A percentile compares a stretch with the other conserved stretches of the same genome.
These are phyloP conservation scores for Nepenthes mirabilis DNA, from an alignment of 148 eudicot species.

Conservation along the genomic window DNA sequence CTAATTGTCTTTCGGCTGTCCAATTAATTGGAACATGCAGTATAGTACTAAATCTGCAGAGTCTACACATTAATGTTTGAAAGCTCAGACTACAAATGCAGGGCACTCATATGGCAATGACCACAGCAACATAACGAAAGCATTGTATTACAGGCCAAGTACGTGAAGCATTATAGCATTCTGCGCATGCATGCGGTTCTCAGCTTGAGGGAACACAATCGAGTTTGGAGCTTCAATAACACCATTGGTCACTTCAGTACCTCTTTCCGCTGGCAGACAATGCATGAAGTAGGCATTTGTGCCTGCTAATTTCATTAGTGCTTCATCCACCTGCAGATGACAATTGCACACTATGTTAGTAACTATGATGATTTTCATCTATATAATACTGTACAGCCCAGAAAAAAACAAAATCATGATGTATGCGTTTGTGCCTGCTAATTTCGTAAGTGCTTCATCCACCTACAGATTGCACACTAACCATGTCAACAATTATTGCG, in stretches of 20 bases:
- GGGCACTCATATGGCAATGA: no score
- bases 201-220: conserved; percentile 91
- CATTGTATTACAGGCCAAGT: conserved; percentile 32
- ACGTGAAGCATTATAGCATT: conserved; percentile 92
- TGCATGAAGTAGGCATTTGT: conserved; percentile 92
- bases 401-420: conserved; percentile 29
- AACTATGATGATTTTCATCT: no score
- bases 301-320: conserved; percentile 85
- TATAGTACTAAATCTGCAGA: no score
- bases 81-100: no score
- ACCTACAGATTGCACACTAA: conserved; percentile 29
- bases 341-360: no score
- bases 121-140: not conserved
- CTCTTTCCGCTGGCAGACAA: conserved; percentile 96
- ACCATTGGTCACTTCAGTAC: conserved; percentile 84
- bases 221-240: conserved; percentile 92
- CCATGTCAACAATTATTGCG: no score
- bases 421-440: conserved; percentile 86
- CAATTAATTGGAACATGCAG: no score
- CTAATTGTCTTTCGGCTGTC: no score
- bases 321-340: conserved; percentile 63
- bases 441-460: conserved; percentile 72
- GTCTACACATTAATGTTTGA: no score
- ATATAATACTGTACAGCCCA: no score
- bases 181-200: conserved; percentile 96